Conservation (phyloP, 192 early-diverging fungal species). For the Coemansia reversa region DNA sequence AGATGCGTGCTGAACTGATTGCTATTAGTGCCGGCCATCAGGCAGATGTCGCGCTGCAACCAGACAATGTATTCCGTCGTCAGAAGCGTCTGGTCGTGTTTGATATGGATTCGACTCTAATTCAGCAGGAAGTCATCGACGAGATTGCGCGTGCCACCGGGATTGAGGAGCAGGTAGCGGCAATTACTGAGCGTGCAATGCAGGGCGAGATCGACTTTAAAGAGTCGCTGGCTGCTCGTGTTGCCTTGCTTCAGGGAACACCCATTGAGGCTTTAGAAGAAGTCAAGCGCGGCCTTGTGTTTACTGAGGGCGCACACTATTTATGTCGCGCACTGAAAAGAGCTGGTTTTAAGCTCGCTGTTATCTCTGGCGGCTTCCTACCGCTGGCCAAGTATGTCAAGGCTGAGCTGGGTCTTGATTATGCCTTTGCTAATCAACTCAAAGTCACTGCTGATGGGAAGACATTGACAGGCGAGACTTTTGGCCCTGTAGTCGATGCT, state of each 20-base stretch:
- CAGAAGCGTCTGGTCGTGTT: conserved; percentile 96
- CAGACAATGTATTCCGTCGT: conserved; percentile 80
- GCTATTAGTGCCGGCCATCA: conserved; percentile 67
- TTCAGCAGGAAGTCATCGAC: conserved; percentile 99
- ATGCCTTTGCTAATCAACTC: conserved; percentile 97
- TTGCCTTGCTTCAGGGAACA: conserved; percentile 83
- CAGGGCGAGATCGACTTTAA: conserved; percentile 98
- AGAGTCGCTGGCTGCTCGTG: conserved; percentile 85
- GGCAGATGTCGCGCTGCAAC: conserved; percentile 85
- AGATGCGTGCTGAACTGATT: conserved; percentile 69
- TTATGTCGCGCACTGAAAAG: conserved; percentile 86
- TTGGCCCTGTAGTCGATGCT: conserved; percentile 90
- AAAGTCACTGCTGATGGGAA: conserved; percentile 81
- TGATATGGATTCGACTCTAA: conserved; percentile 99
- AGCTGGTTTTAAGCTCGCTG: conserved; percentile 93
- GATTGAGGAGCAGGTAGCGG: conserved; percentile 86
- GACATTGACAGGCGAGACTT: conserved; percentile 80
- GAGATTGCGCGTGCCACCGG: conserved; percentile 93
- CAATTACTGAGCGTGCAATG: conserved; percentile 95
- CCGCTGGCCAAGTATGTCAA: conserved; percentile 93
- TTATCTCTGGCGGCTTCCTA: conserved; percentile 95
- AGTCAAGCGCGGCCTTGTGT: conserved; percentile 73
- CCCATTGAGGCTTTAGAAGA: conserved; percentile 76
- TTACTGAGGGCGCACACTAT: conserved; percentile 89
- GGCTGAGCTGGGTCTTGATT: conserved; percentile 85